phyloP scores from a whole-genome alignment of 2,329 filamentous ascomycete species.

The Fusarium sp. region DNA sequence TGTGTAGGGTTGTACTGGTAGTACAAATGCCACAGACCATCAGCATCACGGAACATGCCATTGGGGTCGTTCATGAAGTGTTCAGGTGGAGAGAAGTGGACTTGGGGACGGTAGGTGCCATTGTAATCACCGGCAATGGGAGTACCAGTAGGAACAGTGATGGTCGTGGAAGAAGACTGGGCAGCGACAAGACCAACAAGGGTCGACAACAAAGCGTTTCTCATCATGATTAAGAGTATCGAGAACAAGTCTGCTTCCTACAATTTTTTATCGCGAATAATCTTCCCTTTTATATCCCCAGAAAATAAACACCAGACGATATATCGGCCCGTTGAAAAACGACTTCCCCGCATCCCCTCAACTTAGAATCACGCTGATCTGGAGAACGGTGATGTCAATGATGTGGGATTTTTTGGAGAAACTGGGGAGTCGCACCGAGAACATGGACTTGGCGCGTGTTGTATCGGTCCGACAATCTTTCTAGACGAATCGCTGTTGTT shows the following conservation, averaged over 20 bases:
- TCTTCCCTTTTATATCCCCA: not conserved
- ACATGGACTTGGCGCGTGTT: not conserved
- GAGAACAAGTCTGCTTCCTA: not conserved
- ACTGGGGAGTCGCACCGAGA: not conserved
- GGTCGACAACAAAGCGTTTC: not conserved
- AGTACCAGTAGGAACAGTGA: slow-evolving; percentile 34
- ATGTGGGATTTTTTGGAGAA: not conserved
- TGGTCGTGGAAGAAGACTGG: not conserved
- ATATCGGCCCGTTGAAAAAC: not conserved
- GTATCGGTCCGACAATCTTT: slow-evolving; percentile 9
- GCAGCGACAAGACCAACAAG: not conserved
- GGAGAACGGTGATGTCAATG: slow-evolving; percentile 19
- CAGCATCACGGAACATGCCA: slow-evolving; percentile 68
- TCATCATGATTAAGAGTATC: not conserved
- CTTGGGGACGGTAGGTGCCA: slow-evolving; percentile 58
- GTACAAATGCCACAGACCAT: slow-evolving; percentile 71
- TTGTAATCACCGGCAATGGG: slow-evolving; percentile 43
- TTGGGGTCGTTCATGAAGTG: slow-evolving; percentile 73
- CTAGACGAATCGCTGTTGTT: not conserved
- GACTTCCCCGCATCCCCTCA: not conserved
- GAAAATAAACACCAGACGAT: not conserved
- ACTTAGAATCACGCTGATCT: not conserved
- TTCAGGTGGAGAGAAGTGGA: slow-evolving; percentile 66
- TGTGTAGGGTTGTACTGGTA: slow-evolving; percentile 66
- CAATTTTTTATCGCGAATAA: rapidly evolving